Conservation (phyloP, 73 alveolate genomes). For the Paramecium tetraurelia region DNA sequence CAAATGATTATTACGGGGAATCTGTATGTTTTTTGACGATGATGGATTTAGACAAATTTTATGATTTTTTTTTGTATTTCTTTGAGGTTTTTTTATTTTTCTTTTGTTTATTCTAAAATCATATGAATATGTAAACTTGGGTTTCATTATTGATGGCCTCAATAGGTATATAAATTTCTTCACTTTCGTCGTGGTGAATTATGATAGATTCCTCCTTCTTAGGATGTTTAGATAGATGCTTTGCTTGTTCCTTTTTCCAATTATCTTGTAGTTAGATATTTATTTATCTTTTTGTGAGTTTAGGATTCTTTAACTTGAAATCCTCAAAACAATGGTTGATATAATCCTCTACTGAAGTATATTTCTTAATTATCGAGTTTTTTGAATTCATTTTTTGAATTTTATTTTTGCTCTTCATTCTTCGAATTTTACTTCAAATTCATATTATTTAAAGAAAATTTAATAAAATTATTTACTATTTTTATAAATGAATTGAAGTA, state of each 20-base stretch:
- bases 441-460: neutral
- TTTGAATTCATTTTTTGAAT: neutral
- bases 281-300: neutral
- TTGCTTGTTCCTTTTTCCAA: neutral
- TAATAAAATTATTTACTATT: neutral
- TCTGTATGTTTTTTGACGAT: neutral
- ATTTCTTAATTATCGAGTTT: neutral
- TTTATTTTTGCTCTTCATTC: neutral
- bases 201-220: neutral
- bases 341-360: neutral
- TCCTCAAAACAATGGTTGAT: neutral
- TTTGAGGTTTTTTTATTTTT: neutral
- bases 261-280: neutral
- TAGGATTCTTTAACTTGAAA: neutral
- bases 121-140: neutral
- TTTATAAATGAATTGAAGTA: conserved; percentile 11
- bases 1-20: neutral
- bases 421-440: neutral
- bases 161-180: neutral
- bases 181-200: neutral
- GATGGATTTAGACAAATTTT: neutral
- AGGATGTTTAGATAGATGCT: neutral
- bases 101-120: neutral
- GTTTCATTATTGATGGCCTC: neutral
- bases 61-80: neutral